Evolutionary conservation across 768 basidiomycete species (phyloP).

Genomic region (Botryobasidium botryosum): DNA sequence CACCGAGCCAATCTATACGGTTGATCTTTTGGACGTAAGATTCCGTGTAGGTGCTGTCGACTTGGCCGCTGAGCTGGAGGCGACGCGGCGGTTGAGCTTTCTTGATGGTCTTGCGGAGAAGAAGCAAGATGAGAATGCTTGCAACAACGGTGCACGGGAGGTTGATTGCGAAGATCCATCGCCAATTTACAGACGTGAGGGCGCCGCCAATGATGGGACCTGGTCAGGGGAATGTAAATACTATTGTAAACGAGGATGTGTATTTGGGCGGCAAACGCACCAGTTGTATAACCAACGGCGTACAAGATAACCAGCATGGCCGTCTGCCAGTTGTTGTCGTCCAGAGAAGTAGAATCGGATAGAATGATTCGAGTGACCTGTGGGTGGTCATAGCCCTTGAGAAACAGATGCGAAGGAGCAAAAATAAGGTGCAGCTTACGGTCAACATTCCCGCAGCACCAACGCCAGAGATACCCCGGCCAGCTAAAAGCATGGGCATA

Average conservation of each 20-base stretch:
- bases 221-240: slow-evolving; percentile 11
- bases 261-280: slow-evolving; percentile 1
- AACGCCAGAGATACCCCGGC: slow-evolving; percentile 23
- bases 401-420: neutral
- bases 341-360: slow-evolving; percentile 27
- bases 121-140: slow-evolving; percentile 25
- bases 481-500: slow-evolving; percentile 30
- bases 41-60: slow-evolving; percentile 7
- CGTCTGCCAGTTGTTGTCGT: slow-evolving; percentile 29
- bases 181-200: slow-evolving; percentile 25
- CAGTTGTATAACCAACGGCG: slow-evolving; percentile 21
- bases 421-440: slow-evolving; percentile 11
- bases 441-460: slow-evolving; percentile 13
- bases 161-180: slow-evolving; percentile 42
- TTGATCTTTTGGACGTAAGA: slow-evolving; percentile 16
- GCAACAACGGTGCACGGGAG: slow-evolving; percentile 25
- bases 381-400: neutral
- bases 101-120: slow-evolving; percentile 20
- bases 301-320: slow-evolving; percentile 29
- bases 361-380: slow-evolving; percentile 29
- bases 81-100: slow-evolving; percentile 5
- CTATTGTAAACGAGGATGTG: neutral
- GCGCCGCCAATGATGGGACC: slow-evolving; percentile 32
- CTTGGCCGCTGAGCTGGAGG: neutral
- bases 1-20: slow-evolving; percentile 33